Evolutionary conservation across 305 asterid species (phyloP), one percentile per base, ranked within the genome.

Genomic region (Fraxinus nigra): DNA sequence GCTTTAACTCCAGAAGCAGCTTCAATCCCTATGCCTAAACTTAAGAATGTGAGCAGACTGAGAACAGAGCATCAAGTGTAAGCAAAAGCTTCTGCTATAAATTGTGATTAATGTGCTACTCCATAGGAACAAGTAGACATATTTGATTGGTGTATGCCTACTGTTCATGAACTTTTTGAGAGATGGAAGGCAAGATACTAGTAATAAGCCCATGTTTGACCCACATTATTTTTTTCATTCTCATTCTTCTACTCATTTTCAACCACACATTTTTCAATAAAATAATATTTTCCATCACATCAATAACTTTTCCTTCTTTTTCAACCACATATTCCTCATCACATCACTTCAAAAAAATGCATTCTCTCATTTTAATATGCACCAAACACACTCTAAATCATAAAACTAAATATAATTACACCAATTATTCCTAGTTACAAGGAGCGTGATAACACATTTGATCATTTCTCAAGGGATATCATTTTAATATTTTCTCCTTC

Each of bases 21-120:
- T 78, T 97, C 99, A 69, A 89, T 97, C 81, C 98, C 98, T 79
- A 87, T 86, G 82, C 97, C 98, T 76, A 97, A 92, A 90, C 99
- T 97, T 65, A 97, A 97, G 85, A 90, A 93, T 78, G 88, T 90
- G 85, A 94, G 92, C 91, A 91, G 93, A 54, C 97, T 97, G 87
- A 92, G 99, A 89, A 97, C 99, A 86, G 99, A 97, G 86, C 99
- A 97, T 89, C 92, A 86, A 77, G 99, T 97, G 99, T 97, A 91
- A 93, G 99, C 92, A 78, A 56, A 84, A 43, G 38, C 82, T 82
- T 63, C 79, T 46, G 76, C 79, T 65, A 37, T 78, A 79, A 54
- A 56, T 37, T 43, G 69, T 65, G 24, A 72, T 76, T 75, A 74
- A 75, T 69, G 18, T n/a, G 80, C 54, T 34, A 48, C 74, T 81